phyloP scores from a whole-genome alignment of 2,329 filamentous ascomycete genomes.

The Didymella arachidicola region DNA sequence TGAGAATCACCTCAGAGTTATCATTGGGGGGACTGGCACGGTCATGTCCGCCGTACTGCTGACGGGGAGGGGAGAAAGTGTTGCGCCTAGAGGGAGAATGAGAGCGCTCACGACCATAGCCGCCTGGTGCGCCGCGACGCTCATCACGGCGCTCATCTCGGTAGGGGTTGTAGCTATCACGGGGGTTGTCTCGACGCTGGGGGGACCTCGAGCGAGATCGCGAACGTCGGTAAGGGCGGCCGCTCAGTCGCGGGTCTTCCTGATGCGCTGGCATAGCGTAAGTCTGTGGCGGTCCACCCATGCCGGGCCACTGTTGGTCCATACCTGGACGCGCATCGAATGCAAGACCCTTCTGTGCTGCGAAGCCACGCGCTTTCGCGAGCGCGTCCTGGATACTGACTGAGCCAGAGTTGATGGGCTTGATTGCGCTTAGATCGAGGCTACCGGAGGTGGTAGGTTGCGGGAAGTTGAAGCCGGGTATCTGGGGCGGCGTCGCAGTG shows the following conservation, averaged over 20 bases:
- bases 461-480: conserved; percentile 62
- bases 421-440: conserved; percentile 80
- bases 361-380: conserved; percentile 82
- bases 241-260: conserved; percentile 59
- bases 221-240: conserved; percentile 69
- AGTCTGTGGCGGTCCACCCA: conserved; percentile 40
- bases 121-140: conserved; percentile 57
- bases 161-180: conserved; percentile 82
- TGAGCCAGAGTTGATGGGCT: conserved; percentile 79
- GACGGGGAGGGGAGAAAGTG: conserved; percentile 66
- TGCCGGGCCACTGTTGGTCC: conserved; percentile 55
- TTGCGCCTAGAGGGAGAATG: conserved; percentile 70
- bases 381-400: conserved; percentile 86
- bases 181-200: conserved; percentile 71
- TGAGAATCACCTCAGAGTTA: conserved; percentile 80
- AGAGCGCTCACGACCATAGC: conserved; percentile 75
- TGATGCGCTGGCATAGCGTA: conserved; percentile 49
- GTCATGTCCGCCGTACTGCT: conserved; percentile 55
- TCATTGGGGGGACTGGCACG: conserved; percentile 71
- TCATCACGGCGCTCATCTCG: conserved; percentile 83
- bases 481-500: conserved; percentile 52
- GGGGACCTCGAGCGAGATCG: conserved; percentile 71
- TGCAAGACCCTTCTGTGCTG: conserved; percentile 77
- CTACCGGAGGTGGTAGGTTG: conserved; percentile 77
- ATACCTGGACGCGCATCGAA: conserved; percentile 54